Evolutionary conservation across 2,329 filamentous ascomycete species (phyloP).

Genomic region (Colletotrichum coccodes): DNA sequence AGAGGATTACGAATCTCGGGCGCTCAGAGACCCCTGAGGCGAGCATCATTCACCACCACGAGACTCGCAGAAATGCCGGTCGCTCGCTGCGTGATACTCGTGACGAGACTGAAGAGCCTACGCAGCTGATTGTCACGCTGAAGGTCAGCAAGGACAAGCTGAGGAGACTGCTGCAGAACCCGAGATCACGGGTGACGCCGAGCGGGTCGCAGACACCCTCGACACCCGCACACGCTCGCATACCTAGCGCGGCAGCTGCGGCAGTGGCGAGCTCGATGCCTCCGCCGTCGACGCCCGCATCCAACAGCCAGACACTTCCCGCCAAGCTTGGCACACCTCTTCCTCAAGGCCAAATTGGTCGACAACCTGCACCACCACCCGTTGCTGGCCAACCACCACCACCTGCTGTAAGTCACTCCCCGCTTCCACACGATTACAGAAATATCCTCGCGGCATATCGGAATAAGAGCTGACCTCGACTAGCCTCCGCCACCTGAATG

Average conservation of each 20-base stretch:
- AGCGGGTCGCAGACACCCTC: slow-evolving; percentile 44
- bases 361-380: slow-evolving; percentile 74
- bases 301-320: slow-evolving; percentile 28
- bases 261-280: slow-evolving; percentile 44
- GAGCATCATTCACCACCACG: slow-evolving; percentile 68
- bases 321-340: slow-evolving; percentile 40
- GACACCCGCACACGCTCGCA: slow-evolving; percentile 41
- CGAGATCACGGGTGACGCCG: slow-evolving; percentile 38
- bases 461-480: slow-evolving; percentile 25
- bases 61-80: slow-evolving; percentile 73
- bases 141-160: slow-evolving; percentile 79
- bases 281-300: slow-evolving; percentile 49
- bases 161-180: slow-evolving; percentile 70
- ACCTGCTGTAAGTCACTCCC: slow-evolving; percentile 65
- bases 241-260: slow-evolving; percentile 40
- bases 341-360: slow-evolving; percentile 69
- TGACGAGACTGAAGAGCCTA: slow-evolving; percentile 83
- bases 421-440: background rate
- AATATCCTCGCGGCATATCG: too few relatives aligned
- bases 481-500: slow-evolving; percentile 89
- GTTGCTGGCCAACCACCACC: slow-evolving; percentile 65
- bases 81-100: slow-evolving; percentile 70
- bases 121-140: slow-evolving; percentile 78
- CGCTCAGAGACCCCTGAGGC: slow-evolving; percentile 92
- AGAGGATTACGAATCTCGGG: slow-evolving; percentile 83